These are phyloP conservation scores for Aspergillus clavatus DNA, from an alignment of 2,329 filamentous ascomycete species.

Conservation along the genomic window DNA sequence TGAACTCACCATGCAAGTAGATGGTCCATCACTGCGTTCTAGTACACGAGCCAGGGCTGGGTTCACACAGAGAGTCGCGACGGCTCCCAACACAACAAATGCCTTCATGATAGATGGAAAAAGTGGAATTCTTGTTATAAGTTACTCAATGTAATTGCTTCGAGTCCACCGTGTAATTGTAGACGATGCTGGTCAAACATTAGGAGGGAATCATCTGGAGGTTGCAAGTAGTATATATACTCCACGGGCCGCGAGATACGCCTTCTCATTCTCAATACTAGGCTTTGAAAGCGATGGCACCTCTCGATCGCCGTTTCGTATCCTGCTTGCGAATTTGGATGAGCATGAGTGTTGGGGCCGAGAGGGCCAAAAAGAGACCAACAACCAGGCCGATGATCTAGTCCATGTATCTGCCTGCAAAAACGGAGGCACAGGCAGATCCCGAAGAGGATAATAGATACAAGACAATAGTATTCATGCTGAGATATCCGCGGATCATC, in stretches of 20 bases:
- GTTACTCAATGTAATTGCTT: neutral
- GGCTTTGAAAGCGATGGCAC: neutral
- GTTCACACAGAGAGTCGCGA: conserved; percentile 21
- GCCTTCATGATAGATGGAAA: conserved; percentile 25
- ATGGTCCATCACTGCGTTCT: conserved; percentile 12
- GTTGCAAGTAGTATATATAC: neutral
- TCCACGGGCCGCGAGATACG: too few relatives aligned
- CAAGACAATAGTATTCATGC: too few relatives aligned
- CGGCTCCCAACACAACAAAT: conserved; percentile 20
- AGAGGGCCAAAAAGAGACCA: neutral
- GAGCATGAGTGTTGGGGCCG: neutral
- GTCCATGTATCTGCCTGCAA: neutral
- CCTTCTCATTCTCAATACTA: neutral
- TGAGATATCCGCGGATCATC: neutral
- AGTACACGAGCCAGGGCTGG: conserved; percentile 19
- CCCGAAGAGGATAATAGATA: neutral
- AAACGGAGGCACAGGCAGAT: neutral
- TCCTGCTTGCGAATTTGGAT: neutral
- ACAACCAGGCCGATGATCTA: neutral
- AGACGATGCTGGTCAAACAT: too few relatives aligned
- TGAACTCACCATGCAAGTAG: conserved; percentile 5
- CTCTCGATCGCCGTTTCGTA: neutral
- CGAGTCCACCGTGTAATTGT: too few relatives aligned
- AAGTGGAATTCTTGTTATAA: neutral
- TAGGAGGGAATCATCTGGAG: neutral